Evolutionary conservation across 1,139 yeast species (phyloP).

Genomic region (Saccharomyces hybrid): DNA sequence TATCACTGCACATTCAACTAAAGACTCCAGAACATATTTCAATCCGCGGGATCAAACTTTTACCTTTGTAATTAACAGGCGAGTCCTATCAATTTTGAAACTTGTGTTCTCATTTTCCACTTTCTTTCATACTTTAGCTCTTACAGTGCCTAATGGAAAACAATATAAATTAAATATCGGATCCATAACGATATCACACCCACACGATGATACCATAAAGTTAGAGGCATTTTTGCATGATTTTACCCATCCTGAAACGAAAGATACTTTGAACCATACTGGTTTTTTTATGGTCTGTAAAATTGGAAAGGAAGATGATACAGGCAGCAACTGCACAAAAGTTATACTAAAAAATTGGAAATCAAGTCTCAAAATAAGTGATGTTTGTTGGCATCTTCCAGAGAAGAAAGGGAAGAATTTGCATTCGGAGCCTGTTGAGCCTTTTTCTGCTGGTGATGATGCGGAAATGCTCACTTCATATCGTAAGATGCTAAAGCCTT

Average conservation of each 20-base stretch:
- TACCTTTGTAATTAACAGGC: slow-evolving; percentile 4
- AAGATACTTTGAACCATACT: slow-evolving; percentile 15
- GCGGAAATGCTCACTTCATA: not conserved
- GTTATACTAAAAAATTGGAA: slow-evolving; percentile 14
- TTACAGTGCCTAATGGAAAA: slow-evolving; percentile 9
- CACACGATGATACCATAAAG: slow-evolving; percentile 9
- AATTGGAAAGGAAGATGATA: slow-evolving; percentile 5
- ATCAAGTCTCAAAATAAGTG: slow-evolving; percentile 8
- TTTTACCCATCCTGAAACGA: slow-evolving; percentile 8
- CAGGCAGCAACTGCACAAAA: slow-evolving; percentile 2
- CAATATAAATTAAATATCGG: slow-evolving; percentile 12
- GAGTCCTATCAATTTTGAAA: slow-evolving; percentile 7
- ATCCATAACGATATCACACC: slow-evolving; percentile 13
- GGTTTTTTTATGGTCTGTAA: slow-evolving; percentile 15
- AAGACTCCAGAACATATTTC: not conserved
- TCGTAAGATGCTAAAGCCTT: slow-evolving; percentile 12
- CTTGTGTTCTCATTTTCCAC: slow-evolving; percentile 13
- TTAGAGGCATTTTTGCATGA: slow-evolving; percentile 18
- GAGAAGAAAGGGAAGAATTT: slow-evolving; percentile 3
- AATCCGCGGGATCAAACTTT: slow-evolving; percentile 1
- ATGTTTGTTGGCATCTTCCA: slow-evolving; percentile 2
- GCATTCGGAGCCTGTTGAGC: not conserved
- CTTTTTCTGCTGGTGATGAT: not conserved
- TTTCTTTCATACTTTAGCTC: slow-evolving; percentile 13
- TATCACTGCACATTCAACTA: not conserved